Evolutionary conservation across 2,329 filamentous ascomycete genomes (phyloP), one percentile per base, ranked within the genome.

Genomic region (Penicillium sclerotiorum): DNA sequence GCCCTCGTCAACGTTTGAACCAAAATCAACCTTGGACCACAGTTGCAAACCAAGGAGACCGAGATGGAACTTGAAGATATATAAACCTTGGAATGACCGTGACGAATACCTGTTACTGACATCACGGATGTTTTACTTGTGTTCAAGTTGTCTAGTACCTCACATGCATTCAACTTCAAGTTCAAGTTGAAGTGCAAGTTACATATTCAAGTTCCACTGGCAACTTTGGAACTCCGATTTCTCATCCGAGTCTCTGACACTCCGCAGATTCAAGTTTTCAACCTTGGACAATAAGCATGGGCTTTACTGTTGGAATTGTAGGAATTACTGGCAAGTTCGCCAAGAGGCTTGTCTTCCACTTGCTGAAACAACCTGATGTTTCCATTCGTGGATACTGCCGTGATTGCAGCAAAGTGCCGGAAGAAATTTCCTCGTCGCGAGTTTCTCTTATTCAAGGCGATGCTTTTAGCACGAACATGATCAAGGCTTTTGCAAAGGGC

Each of bases 311-410:
- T 35, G 69, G 59, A 6, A 65, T 70, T 33, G 66, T 66, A 12
- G 70, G 65, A 20, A 65, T 70, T 39, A 73, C 67, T 4, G 62
- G 30, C 30, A 33, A 33, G 44, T 67, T 72, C 38, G 71, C 60
- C 39, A 61, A 57, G 4, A 47, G 61, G 5, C 49, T 73, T 2
- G 56, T 63, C 21, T 56, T 48, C 12, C 51, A 59, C 25, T 62
- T 73, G 3, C 60, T 70, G 11, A 53, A 62, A 18, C 47, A 58
- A n/a, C 56, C 65, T 1, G 28, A 46, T 49, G 15, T 55, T n/a
- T 13, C 33, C 4, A 55, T 73, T 15, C 58, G 56, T 7, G 69
- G 69, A 18, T 61, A 60, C 41, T 61, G 55, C 33, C 65, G 70
- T 15, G 54, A 63, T 39, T 56, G 65, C 3, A 50, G 41, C 22